phyloP scores from a whole-genome alignment of 1,284 basidiomycete genomes.

The Ceratobasidium sp. region DNA sequence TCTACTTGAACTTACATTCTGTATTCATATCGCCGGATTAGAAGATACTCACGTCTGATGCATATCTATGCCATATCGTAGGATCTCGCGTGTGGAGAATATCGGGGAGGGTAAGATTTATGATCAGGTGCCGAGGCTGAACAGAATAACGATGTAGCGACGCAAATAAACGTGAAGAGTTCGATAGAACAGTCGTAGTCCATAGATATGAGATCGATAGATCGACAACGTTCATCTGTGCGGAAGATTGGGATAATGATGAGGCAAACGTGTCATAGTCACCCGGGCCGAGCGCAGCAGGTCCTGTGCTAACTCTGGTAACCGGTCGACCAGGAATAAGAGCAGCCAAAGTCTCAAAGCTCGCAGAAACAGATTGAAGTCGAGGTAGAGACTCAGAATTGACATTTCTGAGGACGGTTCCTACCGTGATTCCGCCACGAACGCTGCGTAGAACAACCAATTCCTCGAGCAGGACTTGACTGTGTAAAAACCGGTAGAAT shows the following conservation, averaged over 20 bases:
- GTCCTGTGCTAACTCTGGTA: not conserved
- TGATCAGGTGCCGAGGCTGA: not conserved
- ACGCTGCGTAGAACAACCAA: not conserved
- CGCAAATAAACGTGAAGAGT: not conserved
- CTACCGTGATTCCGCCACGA: not conserved
- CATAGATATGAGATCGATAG: not conserved
- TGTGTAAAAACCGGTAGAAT: constrained; percentile 13
- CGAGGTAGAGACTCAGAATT: not conserved
- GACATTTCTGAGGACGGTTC: not conserved
- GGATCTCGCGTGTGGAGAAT: constrained; percentile 71
- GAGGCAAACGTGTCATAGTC: not conserved
- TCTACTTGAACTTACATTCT: too few species aligned
- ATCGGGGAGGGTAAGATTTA: not conserved
- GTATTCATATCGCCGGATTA: too few species aligned
- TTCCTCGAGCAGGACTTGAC: not conserved
- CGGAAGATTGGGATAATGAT: not conserved
- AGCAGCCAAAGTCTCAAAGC: not conserved
- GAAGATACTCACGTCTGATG: too few species aligned
- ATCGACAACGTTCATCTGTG: not conserved
- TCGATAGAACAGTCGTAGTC: not conserved
- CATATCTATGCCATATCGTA: too few species aligned
- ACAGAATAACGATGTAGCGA: not conserved
- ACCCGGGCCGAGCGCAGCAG: not conserved
- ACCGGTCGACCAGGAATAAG: constrained; percentile 22
- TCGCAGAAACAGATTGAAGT: constrained; percentile 19